Percentiles rank a stretch among this genome's conserved stretches.
Evolutionary conservation across 202 grass and related monocot species (phyloP).

Genomic region (Panicum hallii): DNA sequence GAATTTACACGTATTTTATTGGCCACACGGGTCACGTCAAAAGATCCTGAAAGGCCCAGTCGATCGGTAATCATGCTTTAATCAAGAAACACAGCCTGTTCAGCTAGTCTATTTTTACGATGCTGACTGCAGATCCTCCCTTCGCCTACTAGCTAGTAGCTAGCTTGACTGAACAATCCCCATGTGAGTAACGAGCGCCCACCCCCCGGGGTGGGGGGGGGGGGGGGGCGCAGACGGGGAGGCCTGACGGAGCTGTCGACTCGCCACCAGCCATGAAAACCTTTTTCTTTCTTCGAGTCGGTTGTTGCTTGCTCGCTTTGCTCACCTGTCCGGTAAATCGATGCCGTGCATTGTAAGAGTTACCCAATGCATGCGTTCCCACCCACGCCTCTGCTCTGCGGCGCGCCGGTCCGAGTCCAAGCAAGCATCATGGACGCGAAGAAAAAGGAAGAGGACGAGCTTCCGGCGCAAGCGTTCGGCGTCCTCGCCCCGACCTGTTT

Average conservation of each 20-base stretch:
- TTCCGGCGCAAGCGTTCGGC: constrained; percentile 31
- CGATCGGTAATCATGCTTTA: constrained; percentile 20
- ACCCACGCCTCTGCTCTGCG: not conserved
- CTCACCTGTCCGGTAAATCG: not conserved
- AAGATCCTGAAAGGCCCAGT: constrained; percentile 23
- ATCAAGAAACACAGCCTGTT: not conserved
- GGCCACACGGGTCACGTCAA: constrained; percentile 28
- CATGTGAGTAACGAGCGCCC: constrained; percentile 49
- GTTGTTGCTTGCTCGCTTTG: not conserved
- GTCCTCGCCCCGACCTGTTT: constrained; percentile 16
- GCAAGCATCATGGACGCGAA: constrained; percentile 26
- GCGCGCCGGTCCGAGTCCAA: constrained; percentile 2
- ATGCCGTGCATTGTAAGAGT: constrained; percentile 36
- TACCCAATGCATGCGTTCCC: constrained; percentile 27
- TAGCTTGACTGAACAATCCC: not conserved
- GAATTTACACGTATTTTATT: constrained; percentile 4
- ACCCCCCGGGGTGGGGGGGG: no score
- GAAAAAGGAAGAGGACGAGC: not conserved
- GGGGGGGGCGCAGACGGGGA: not conserved
- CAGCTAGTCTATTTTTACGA: constrained; percentile 9
- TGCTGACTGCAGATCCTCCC: not conserved
- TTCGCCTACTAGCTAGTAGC: not conserved
- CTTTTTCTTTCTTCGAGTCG: not conserved
- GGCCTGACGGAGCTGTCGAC: not conserved
- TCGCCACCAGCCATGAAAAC: not conserved